Conservation (phyloP, 352 stramenopile genomes). For the Pythium brassicae region DNA sequence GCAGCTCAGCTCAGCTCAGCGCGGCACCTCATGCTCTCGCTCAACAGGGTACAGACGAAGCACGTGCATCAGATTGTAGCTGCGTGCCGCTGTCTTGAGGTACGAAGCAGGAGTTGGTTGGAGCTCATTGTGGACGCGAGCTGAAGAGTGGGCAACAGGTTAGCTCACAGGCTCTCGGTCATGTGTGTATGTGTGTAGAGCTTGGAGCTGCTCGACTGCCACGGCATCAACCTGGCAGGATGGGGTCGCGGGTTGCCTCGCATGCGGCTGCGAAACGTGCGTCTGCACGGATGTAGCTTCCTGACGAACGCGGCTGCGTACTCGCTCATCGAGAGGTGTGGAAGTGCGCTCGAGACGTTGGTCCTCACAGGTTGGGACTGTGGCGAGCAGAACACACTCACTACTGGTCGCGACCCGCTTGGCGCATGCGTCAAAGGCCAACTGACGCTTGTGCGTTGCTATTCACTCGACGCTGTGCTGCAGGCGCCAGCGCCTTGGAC, state of each 20-base stretch:
- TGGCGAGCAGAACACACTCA: too few species aligned
- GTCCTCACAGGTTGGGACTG: conserved; percentile 44
- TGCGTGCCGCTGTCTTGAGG: conserved; percentile 29
- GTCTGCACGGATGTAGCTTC: conserved; percentile 47
- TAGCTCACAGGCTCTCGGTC: background rate
- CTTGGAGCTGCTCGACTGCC: conserved; percentile 57
- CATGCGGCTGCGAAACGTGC: conserved; percentile 29
- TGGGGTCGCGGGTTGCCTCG: conserved; percentile 25
- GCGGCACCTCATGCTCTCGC: too few species aligned
- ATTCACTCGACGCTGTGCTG: background rate
- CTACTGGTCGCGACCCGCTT: too few species aligned
- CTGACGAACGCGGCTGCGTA: conserved; percentile 36
- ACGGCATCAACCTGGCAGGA: conserved; percentile 34
- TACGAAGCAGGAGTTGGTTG: conserved; percentile 10
- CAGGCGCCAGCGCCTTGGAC: conserved; percentile 37
- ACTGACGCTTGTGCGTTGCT: too few species aligned
- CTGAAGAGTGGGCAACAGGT: too few species aligned
- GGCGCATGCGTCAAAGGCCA: too few species aligned
- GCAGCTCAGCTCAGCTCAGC: too few species aligned
- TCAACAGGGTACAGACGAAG: conserved; percentile 38
- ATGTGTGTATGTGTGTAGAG: conserved; percentile 21
- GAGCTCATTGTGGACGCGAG: background rate
- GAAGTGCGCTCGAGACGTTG: conserved; percentile 30
- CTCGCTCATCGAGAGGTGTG: conserved; percentile 34
- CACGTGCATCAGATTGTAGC: conserved; percentile 42